Percentiles rank a stretch among this genome's conserved stretches.
Evolutionary conservation across 305 asterid genomes (phyloP).

Genomic region (Striga hermonthica): DNA sequence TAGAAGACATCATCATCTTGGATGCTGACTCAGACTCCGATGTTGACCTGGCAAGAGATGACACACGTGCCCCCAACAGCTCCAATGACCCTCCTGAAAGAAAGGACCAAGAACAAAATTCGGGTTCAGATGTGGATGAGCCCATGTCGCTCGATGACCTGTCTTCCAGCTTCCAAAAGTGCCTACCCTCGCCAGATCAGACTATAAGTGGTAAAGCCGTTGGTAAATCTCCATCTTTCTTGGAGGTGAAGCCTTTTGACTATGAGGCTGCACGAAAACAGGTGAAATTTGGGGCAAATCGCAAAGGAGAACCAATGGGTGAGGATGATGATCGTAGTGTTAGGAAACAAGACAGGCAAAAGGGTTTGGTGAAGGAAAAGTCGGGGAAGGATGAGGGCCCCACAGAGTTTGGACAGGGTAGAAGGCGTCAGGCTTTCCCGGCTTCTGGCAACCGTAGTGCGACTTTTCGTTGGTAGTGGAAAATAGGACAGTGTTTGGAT

Average conservation of each 20-base stretch:
- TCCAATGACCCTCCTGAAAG: conserved; percentile 28
- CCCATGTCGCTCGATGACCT: conserved; percentile 62
- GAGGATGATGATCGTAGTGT: conserved; percentile 30
- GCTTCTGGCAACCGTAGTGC: conserved; percentile 91
- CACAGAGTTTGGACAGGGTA: conserved; percentile 56
- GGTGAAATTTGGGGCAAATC: conserved; percentile 53
- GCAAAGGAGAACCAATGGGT: conserved; percentile 18
- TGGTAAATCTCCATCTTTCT: conserved; percentile 37
- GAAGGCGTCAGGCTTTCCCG: conserved; percentile 92
- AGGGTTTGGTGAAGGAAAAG: conserved; percentile 29
- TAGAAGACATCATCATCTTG: conserved; percentile 48
- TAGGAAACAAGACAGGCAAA: conserved; percentile 44
- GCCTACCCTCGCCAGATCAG: conserved; percentile 48
- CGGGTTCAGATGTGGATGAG: conserved; percentile 44
- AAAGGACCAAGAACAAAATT: conserved; percentile 27
- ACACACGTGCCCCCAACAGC: conserved; percentile 18
- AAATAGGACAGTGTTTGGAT: conserved; percentile 11
- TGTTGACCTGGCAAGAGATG: conserved; percentile 37
- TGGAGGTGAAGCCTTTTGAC: conserved; percentile 63
- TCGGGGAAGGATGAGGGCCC: conserved; percentile 41
- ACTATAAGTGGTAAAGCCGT: conserved; percentile 29
- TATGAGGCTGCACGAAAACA: conserved; percentile 68
- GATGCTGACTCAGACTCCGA: conserved; percentile 52
- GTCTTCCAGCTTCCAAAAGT: conserved; percentile 76
- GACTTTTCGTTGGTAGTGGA: conserved; percentile 53